phyloP scores from a whole-genome alignment of 2,329 filamentous ascomycete species.

The Oidium heveae region DNA sequence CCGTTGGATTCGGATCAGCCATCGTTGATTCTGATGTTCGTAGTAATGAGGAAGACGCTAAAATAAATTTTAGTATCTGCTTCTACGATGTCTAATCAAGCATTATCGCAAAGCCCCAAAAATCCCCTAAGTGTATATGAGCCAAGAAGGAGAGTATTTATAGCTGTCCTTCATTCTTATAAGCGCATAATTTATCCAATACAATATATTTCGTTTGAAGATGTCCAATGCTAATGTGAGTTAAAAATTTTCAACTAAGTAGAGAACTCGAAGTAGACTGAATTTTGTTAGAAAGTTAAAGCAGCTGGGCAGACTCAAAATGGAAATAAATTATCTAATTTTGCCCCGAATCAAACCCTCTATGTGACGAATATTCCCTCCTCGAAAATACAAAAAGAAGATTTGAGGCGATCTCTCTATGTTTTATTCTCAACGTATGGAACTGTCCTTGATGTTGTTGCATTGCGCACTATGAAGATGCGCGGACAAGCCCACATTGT shows the following conservation, averaged over 20 bases:
- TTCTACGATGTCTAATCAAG: too few relatives aligned
- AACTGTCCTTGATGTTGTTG: conserved; percentile 73
- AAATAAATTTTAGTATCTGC: too few relatives aligned
- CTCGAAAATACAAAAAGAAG: conserved; percentile 70
- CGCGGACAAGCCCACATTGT: conserved; percentile 86
- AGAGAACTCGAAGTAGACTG: conserved; percentile 4
- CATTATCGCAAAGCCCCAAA: too few relatives aligned
- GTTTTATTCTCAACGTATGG: conserved; percentile 88
- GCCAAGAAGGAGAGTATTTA: too few relatives aligned
- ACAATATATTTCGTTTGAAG: too few relatives aligned
- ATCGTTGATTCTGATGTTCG: too few relatives aligned
- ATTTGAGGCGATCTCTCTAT: conserved; percentile 70
- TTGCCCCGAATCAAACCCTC: conserved; percentile 57
- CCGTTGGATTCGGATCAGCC: too few relatives aligned
- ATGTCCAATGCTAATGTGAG: too few relatives aligned
- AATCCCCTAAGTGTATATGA: too few relatives aligned
- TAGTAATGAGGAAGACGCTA: too few relatives aligned
- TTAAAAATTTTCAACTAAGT: background rate
- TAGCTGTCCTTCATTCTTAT: too few relatives aligned
- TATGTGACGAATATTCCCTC: conserved; percentile 72
- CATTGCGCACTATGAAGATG: conserved; percentile 76
- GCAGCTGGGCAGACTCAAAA: conserved; percentile 13
- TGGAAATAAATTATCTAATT: conserved; percentile 19
- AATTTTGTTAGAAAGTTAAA: conserved; percentile 5
- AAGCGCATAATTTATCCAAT: too few relatives aligned